Conservation (phyloP, 2,329 filamentous ascomycete genomes). For the Exophiala mesophila region DNA sequence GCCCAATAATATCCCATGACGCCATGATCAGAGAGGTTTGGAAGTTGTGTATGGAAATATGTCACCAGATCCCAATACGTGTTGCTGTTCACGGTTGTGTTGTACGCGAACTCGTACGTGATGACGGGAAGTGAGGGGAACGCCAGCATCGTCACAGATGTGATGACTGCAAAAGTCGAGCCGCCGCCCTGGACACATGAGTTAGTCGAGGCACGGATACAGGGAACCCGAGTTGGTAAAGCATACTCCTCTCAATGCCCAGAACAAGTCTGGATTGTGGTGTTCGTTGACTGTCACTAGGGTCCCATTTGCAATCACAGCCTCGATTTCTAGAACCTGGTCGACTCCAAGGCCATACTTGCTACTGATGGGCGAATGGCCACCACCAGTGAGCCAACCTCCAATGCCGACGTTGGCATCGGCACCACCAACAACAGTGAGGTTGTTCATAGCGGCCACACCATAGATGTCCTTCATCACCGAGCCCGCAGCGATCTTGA, state of each 20-base stretch:
- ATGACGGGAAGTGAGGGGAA: conserved; percentile 40
- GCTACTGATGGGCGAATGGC: conserved; percentile 50
- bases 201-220: background rate
- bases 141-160: conserved; percentile 48
- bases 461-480: conserved; percentile 51
- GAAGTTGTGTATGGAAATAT: conserved; percentile 34
- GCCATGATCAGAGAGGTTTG: conserved; percentile 15
- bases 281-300: conserved; percentile 41
- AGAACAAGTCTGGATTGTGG: conserved; percentile 46
- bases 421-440: conserved; percentile 52
- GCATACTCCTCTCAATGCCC: conserved; percentile 44
- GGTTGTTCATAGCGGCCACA: conserved; percentile 43
- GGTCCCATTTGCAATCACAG: conserved; percentile 45
- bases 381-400: conserved; percentile 46
- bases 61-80: conserved; percentile 48
- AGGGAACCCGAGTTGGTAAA: conserved; percentile 30
- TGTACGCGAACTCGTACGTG: conserved; percentile 41
- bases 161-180: conserved; percentile 50
- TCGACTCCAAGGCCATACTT: conserved; percentile 50
- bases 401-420: conserved; percentile 52
- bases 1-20: conserved; percentile 21
- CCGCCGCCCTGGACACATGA: conserved; percentile 22
- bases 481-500: conserved; percentile 54
- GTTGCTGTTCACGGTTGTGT: conserved; percentile 31
- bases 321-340: conserved; percentile 45